Conservation (phyloP, 768 basidiomycete species). For the Trametes meyenii region DNA sequence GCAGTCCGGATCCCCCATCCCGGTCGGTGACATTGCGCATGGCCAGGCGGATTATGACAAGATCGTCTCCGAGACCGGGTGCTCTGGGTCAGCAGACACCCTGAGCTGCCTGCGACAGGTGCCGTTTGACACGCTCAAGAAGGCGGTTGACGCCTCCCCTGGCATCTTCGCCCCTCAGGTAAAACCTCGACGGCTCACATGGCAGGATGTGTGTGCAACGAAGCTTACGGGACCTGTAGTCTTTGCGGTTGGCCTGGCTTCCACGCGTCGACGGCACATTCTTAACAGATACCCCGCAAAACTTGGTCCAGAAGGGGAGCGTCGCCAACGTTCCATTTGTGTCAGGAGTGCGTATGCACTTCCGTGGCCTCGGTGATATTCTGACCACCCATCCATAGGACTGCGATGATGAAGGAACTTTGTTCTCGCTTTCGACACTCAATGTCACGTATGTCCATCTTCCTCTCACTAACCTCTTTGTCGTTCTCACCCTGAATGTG, state of each 20-base stretch:
- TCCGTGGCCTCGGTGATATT: too few species aligned
- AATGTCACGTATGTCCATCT: constrained; percentile 34
- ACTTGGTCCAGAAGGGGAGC: constrained; percentile 45
- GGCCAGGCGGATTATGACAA: constrained; percentile 45
- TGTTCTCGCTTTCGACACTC: constrained; percentile 33
- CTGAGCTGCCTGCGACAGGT: constrained; percentile 45
- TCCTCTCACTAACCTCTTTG: background rate
- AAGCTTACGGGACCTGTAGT: constrained; percentile 40
- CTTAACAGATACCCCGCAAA: constrained; percentile 42
- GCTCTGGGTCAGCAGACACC: constrained; percentile 38
- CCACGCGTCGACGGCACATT: constrained; percentile 54
- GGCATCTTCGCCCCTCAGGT: constrained; percentile 39
- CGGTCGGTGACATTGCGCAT: constrained; percentile 19
- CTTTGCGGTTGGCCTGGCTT: constrained; percentile 50
- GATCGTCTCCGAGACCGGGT: constrained; percentile 43
- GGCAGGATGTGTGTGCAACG: background rate
- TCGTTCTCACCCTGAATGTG: background rate
- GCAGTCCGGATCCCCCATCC: constrained; percentile 31
- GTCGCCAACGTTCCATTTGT: constrained; percentile 54
- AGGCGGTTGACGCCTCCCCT: constrained; percentile 40
- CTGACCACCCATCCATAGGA: constrained; percentile 27
- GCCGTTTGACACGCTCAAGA: constrained; percentile 35
- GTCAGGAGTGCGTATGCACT: constrained; percentile 35
- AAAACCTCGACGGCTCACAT: constrained; percentile 14
- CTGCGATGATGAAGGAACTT: constrained; percentile 62